Conservation (phyloP, 139 green algal species). For the Coccomyxa sp. region DNA sequence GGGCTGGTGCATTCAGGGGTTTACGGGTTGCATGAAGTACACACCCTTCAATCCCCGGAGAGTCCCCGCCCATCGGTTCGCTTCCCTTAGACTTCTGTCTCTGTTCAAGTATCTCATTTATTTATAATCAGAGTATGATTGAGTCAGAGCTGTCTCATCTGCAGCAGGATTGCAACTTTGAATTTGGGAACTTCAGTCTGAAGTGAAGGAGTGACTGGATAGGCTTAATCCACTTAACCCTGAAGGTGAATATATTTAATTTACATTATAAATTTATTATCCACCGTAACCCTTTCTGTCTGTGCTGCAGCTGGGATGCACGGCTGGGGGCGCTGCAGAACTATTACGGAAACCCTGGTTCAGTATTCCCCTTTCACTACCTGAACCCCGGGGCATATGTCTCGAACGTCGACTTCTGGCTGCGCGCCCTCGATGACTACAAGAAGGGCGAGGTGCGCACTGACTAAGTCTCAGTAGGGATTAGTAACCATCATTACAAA, state of each 20-base stretch:
- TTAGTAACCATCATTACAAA: too few relatives aligned
- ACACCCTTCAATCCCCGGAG: not conserved
- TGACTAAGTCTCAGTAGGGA: too few relatives aligned
- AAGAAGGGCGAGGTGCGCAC: not conserved
- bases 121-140: too few relatives aligned
- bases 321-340: not conserved
- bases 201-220: too few relatives aligned
- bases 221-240: too few relatives aligned
- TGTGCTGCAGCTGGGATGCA: not conserved
- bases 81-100: too few relatives aligned
- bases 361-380: not conserved
- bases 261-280: too few relatives aligned
- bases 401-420: not conserved
- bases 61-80: not conserved
- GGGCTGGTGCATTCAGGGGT: not conserved
- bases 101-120: too few relatives aligned
- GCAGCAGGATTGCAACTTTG: too few relatives aligned
- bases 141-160: too few relatives aligned
- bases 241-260: too few relatives aligned
- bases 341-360: not conserved
- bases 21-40: not conserved
- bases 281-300: not conserved
- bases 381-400: not conserved
- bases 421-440: not conserved
- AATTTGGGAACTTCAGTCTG: too few relatives aligned